Evolutionary conservation across 768 basidiomycete genomes (phyloP).

Genomic region (Rhizopogon salebrosus): DNA sequence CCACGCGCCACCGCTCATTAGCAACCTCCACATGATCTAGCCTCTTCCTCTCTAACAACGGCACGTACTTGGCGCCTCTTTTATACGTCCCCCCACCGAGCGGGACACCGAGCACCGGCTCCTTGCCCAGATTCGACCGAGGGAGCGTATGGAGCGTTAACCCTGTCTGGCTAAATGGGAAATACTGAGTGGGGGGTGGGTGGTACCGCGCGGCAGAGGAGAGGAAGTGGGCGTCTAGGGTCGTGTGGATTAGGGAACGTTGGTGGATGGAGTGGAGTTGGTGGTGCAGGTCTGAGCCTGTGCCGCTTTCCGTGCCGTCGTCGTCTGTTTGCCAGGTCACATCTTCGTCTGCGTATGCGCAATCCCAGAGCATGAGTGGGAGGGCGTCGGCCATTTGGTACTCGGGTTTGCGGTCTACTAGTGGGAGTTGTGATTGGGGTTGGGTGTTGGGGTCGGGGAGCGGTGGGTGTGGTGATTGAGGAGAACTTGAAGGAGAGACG

Average conservation of each 20-base stretch:
- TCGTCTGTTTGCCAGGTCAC: conserved; percentile 69
- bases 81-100: conserved; percentile 69
- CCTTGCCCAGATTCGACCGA: conserved; percentile 8
- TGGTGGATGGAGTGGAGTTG: conserved; percentile 50
- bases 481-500: conserved; percentile 37
- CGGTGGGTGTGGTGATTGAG: conserved; percentile 1
- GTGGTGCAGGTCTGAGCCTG: conserved; percentile 39
- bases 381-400: conserved; percentile 94
- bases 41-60: conserved; percentile 61
- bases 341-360: conserved; percentile 61
- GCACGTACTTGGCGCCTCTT: conserved; percentile 58
- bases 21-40: conserved; percentile 65
- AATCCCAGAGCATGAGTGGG: conserved; percentile 90
- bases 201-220: conserved; percentile 51
- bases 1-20: conserved; percentile 75
- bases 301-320: conserved; percentile 23
- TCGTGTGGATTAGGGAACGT: conserved; percentile 59
- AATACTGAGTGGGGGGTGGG: conserved; percentile 30
- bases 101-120: conserved; percentile 44
- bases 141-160: conserved; percentile 16
- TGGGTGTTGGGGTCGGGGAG: not conserved
- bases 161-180: conserved; percentile 30
- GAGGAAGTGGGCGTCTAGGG: conserved; percentile 64
- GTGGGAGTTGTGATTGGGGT: conserved; percentile 28
- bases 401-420: conserved; percentile 72